Evolutionary conservation across 306 rosid species (phyloP).

Genomic region (Pterocarpus santalinus): DNA sequence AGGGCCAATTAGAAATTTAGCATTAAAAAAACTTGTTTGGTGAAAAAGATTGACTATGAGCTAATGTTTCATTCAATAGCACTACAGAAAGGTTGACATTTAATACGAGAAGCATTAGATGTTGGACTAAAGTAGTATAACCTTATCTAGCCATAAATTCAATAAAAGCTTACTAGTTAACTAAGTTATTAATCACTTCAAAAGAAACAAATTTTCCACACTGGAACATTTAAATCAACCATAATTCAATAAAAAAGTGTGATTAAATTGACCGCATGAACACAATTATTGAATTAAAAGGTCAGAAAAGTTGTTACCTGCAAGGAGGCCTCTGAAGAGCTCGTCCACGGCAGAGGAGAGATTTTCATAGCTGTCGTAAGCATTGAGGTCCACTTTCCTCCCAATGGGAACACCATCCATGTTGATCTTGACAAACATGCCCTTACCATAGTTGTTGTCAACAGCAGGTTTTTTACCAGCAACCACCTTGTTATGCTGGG

Average conservation of each 20-base stretch:
- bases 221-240: not conserved
- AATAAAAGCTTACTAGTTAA: not conserved
- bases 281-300: not conserved
- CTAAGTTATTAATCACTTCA: not conserved
- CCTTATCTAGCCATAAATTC: not conserved
- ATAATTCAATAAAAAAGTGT: not conserved
- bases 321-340: conserved; percentile 88
- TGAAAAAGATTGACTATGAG: conserved; percentile 45
- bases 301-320: conserved; percentile 56
- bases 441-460: conserved; percentile 59
- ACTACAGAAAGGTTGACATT: conserved; percentile 11
- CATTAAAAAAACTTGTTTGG: conserved; percentile 45
- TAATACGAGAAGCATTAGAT: not conserved
- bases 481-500: conserved; percentile 53
- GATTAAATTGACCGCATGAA: conserved; percentile 14
- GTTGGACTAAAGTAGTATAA: conserved; percentile 30
- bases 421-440: conserved; percentile 95
- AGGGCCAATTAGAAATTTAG: not conserved
- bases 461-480: conserved; percentile 46
- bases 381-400: conserved; percentile 89
- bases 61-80: not conserved
- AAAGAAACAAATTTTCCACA: conserved; percentile 1
- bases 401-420: conserved; percentile 99
- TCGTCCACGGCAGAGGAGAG: conserved; percentile 85
- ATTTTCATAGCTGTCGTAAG: conserved; percentile 72